Evolutionary conservation across 129 eudicot genomes (phyloP).

Genomic region (Pulicaria dysenterica): DNA sequence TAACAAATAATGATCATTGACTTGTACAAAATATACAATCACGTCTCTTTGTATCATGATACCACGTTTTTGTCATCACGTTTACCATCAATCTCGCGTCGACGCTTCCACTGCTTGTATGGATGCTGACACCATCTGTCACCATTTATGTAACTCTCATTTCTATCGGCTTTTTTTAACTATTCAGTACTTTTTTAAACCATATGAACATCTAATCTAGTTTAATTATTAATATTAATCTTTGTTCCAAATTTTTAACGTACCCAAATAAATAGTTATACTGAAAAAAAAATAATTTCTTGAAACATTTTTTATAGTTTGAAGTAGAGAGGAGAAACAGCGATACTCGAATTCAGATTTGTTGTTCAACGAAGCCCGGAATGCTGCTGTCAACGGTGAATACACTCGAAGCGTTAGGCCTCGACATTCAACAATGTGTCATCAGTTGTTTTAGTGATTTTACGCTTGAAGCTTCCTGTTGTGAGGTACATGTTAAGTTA

Average conservation of each 20-base stretch:
- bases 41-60: too few relatives aligned
- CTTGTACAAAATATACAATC: too few relatives aligned
- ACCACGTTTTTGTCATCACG: too few relatives aligned
- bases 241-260: not conserved
- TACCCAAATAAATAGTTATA: not conserved
- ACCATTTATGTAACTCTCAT: too few relatives aligned
- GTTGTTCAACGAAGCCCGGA: conserved; percentile 73
- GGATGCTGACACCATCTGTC: too few relatives aligned
- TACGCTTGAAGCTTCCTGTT: conserved; percentile 73
- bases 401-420: conserved; percentile 66
- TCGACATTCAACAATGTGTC: conserved; percentile 80
- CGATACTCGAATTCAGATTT: conserved; percentile 60
- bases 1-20: too few relatives aligned
- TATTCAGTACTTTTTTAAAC: too few relatives aligned
- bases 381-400: conserved; percentile 57
- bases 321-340: conserved; percentile 57
- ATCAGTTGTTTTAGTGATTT: conserved; percentile 73
- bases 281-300: not conserved
- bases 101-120: too few relatives aligned
- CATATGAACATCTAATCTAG: too few relatives aligned
- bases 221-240: too few relatives aligned
- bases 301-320: conserved; percentile 41
- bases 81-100: too few relatives aligned
- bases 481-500: conserved; percentile 48
- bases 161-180: too few relatives aligned